Conservation (phyloP, 139 green algal genomes). For the Tetratostichococcus sp. region DNA sequence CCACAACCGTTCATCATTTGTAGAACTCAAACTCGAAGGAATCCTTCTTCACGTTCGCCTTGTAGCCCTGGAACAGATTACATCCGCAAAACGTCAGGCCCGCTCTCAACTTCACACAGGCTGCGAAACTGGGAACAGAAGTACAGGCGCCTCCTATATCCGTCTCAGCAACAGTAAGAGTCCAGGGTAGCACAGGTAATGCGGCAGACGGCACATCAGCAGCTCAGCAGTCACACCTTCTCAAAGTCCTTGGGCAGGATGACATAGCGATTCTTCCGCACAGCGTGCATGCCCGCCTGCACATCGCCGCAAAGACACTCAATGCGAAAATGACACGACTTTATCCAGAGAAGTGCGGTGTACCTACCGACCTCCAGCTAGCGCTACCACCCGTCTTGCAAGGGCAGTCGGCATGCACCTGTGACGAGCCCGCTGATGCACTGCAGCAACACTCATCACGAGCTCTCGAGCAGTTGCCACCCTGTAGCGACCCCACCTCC, state of each 20-base stretch:
- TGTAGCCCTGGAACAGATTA: slow-evolving; percentile 72
- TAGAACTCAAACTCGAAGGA: slow-evolving; percentile 97
- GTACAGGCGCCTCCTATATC: not conserved
- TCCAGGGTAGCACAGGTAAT: too few relatives aligned
- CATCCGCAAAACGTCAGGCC: not conserved
- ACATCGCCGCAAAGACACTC: slow-evolving; percentile 9
- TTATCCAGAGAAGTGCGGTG: too few relatives aligned
- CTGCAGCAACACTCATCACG: too few relatives aligned
- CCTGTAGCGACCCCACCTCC: slow-evolving; percentile 60
- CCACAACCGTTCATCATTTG: too few relatives aligned
- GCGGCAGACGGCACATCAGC: too few relatives aligned
- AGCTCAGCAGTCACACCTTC: slow-evolving; percentile 38
- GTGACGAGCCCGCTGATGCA: too few relatives aligned
- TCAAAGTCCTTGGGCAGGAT: slow-evolving; percentile 99
- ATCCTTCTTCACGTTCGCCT: slow-evolving; percentile 88
- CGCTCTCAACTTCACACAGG: not conserved
- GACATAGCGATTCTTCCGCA: slow-evolving; percentile 97
- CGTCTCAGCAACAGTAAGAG: not conserved
- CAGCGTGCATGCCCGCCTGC: slow-evolving; percentile 87
- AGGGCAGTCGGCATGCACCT: too few relatives aligned
- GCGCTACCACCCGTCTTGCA: too few relatives aligned
- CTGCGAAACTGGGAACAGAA: too few relatives aligned
- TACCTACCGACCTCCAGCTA: too few relatives aligned
- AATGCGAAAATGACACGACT: too few relatives aligned
- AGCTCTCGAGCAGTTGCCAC: too few relatives aligned